Evolutionary conservation across 2,329 filamentous ascomycete species (phyloP).

Genomic region (Colletotrichum spinosum): DNA sequence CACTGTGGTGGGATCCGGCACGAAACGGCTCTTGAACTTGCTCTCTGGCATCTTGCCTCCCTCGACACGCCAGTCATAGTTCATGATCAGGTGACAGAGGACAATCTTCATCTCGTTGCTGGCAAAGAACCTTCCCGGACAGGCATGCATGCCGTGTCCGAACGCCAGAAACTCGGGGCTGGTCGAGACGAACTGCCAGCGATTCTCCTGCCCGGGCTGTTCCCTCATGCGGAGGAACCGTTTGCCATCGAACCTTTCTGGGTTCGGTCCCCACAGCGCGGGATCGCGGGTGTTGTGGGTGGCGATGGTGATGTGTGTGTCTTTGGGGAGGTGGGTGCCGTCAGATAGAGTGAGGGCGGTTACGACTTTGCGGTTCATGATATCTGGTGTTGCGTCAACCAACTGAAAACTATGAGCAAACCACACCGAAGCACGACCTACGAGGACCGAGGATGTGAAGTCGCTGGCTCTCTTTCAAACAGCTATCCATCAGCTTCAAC

Average conservation of each 20-base stretch:
- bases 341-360: constrained; percentile 30
- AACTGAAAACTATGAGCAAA: not conserved
- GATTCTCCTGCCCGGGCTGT: constrained; percentile 30
- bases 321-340: constrained; percentile 26
- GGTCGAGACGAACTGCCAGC: constrained; percentile 55
- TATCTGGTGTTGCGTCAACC: not conserved
- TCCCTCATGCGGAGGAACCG: constrained; percentile 28
- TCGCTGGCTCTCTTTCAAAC: constrained; percentile 53
- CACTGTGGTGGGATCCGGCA: constrained; percentile 16
- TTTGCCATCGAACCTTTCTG: constrained; percentile 10
- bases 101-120: constrained; percentile 59
- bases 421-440: not conserved
- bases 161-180: constrained; percentile 50
- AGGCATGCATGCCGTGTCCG: constrained; percentile 52
- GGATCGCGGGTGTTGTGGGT: constrained; percentile 15
- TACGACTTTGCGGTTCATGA: constrained; percentile 18
- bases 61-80: constrained; percentile 47
- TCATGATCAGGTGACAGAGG: constrained; percentile 53
- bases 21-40: constrained; percentile 18
- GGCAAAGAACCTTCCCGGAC: constrained; percentile 59
- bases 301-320: constrained; percentile 10
- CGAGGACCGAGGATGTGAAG: constrained; percentile 17
- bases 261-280: constrained; percentile 14
- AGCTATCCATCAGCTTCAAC: constrained; percentile 54
- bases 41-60: constrained; percentile 5